phyloP scores from a whole-genome alignment of 2,329 filamentous ascomycete genomes.

The Didymella exigua region DNA sequence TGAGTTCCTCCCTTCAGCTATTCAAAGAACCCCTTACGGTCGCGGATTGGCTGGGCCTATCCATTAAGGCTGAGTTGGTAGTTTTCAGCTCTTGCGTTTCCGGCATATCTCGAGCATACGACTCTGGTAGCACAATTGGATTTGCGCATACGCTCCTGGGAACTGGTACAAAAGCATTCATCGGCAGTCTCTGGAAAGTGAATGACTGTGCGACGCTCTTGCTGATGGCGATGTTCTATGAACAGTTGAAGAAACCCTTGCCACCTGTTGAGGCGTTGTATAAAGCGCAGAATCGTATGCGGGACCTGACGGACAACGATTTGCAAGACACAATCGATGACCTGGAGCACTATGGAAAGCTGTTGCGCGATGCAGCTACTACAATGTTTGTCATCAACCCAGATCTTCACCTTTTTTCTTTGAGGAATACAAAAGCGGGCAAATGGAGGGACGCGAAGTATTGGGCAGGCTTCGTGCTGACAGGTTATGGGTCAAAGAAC shows the following conservation, averaged over 20 bases:
- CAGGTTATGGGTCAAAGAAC: not conserved
- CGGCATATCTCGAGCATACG: not conserved
- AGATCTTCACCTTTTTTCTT: no score
- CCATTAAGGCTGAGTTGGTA: not conserved
- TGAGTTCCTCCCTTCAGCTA: not conserved
- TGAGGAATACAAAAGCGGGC: not conserved
- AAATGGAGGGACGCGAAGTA: not conserved
- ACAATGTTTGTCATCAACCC: no score
- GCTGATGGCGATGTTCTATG: not conserved
- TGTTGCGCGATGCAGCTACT: no score
- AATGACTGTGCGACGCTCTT: not conserved
- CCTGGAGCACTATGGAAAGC: no score
- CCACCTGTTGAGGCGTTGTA: not conserved
- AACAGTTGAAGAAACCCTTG: not conserved
- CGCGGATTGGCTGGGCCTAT: not conserved
- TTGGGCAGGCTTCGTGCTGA: not conserved
- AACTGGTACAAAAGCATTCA: not conserved
- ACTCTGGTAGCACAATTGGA: not conserved
- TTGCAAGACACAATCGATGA: not conserved
- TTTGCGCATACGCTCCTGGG: not conserved
- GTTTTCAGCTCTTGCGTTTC: not conserved
- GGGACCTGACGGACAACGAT: not conserved
- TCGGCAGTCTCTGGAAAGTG: not conserved
- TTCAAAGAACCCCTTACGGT: not conserved
- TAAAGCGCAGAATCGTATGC: not conserved